Evolutionary conservation across 257 asterid species (phyloP), one percentile per base, ranked within the genome.

Genomic region (Salvia splendens): DNA sequence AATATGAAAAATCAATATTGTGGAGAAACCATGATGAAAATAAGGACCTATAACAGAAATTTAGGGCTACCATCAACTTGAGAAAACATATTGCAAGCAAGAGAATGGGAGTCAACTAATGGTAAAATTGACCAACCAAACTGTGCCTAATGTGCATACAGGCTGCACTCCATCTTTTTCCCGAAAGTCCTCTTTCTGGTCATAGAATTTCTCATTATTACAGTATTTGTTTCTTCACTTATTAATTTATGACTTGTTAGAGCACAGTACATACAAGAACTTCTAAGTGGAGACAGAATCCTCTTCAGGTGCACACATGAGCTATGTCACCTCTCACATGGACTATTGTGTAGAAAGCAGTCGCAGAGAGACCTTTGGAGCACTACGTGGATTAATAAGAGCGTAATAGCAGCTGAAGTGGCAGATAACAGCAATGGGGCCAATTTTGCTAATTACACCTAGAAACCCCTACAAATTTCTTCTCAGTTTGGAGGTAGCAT

Each of bases 1-100:
- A 50, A 38, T 17, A 48, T 52, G 15, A 43, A 65, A 67, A 45
- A 73, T 47, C 72, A 66, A 68, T 40, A 49, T 61, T 12, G 11
- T 47, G 56, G 53, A 63, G 53, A 68, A 42, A 61, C 24, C 28
- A 35, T 40, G 12, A 74, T n/a, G 40, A 55, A 40, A 51, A 24
- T 15, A 24, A 68, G 20, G 33, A 60, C 4, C 12, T 15, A 9
- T 40, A 60, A 16, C 36, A 33, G 63, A 54, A 32, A 24, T 24
- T 50, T 48, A 43, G 60, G 56, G 42, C 52, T 35, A 20, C 17
- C 36, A 8, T 30, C 54, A 42, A 59, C 41, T 4, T 11, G 28
- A 28, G 40, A 64, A 47, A 30, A 47, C 57, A 47, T 46, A 14
- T 8, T n/a, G 36, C 36, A 20, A 43, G 46, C 43, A 56, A 56